phyloP scores from a whole-genome alignment of 495 filamentous ascomycete species.

The Penicillium crystallinum region DNA sequence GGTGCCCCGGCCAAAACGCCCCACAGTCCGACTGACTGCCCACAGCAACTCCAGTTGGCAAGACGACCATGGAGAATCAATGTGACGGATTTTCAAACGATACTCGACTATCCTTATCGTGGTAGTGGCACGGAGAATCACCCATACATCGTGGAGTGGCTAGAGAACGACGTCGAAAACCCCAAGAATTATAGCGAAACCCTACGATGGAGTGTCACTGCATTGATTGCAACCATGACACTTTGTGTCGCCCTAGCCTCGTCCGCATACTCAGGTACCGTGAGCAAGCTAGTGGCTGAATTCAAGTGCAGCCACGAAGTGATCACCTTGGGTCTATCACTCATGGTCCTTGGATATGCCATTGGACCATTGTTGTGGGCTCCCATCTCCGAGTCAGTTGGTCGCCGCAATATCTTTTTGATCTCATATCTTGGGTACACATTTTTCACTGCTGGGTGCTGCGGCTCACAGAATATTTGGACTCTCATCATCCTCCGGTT shows the following conservation, averaged over 20 bases:
- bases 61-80: not conserved
- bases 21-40: too few species aligned
- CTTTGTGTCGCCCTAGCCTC: conserved; percentile 66
- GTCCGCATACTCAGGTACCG: conserved; percentile 62
- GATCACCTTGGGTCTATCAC: conserved; percentile 47
- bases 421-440: conserved; percentile 52
- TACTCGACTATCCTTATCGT: conserved; percentile 50
- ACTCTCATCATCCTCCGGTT: conserved; percentile 65
- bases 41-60: not conserved
- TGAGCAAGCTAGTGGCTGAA: conserved; percentile 40
- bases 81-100: conserved; percentile 5
- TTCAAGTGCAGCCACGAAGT: conserved; percentile 45
- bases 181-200: conserved; percentile 48
- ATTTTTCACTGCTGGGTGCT: conserved; percentile 57
- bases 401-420: conserved; percentile 60
- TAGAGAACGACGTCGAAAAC: conserved; percentile 58
- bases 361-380: conserved; percentile 30
- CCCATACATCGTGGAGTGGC: conserved; percentile 64
- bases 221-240: conserved; percentile 56
- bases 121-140: conserved; percentile 61
- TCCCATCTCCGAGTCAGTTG: conserved; percentile 58
- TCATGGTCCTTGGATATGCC: conserved; percentile 45
- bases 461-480: conserved; percentile 52
- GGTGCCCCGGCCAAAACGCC: too few species aligned
- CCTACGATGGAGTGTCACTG: conserved; percentile 61